These are phyloP conservation scores for Monilinia polystroma DNA, from an alignment of 2,329 filamentous ascomycete genomes.

Conservation along the genomic window DNA sequence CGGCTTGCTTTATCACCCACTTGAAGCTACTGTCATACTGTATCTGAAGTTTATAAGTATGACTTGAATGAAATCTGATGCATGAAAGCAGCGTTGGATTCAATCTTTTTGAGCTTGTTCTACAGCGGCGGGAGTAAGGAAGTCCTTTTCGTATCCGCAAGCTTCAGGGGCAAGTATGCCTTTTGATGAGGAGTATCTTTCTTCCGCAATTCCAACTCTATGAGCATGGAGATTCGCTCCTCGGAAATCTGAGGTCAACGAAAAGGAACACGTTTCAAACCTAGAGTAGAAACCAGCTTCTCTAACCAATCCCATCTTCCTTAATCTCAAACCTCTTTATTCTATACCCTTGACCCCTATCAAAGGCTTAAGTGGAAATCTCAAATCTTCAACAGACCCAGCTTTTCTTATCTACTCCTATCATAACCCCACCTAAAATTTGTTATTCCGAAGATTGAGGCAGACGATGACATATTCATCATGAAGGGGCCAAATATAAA, in stretches of 20 bases:
- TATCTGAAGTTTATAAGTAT: not conserved
- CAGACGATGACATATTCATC: constrained; percentile 1
- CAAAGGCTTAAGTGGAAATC: not conserved
- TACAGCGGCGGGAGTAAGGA: no score
- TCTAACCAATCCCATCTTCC: not conserved
- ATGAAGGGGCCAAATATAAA: not conserved
- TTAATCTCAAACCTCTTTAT: not conserved
- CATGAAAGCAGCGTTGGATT: not conserved
- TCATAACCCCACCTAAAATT: constrained; percentile 2
- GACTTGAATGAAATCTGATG: not conserved
- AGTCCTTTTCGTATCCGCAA: not conserved
- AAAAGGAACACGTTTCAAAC: not conserved
- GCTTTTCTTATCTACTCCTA: constrained; percentile 1
- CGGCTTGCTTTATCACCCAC: not conserved
- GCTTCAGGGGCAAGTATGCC: not conserved
- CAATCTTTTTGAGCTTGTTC: not conserved
- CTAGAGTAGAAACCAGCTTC: not conserved
- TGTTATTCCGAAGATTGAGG: constrained; percentile 1
- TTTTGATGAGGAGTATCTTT: not conserved
- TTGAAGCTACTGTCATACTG: not conserved
- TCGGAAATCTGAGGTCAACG: no score
- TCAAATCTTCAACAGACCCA: not conserved
- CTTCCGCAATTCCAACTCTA: not conserved
- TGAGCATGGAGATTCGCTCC: not conserved
- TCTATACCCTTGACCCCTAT: not conserved